Conservation (phyloP, 2,329 filamentous ascomycete species). For the Talaromyces sp. region DNA sequence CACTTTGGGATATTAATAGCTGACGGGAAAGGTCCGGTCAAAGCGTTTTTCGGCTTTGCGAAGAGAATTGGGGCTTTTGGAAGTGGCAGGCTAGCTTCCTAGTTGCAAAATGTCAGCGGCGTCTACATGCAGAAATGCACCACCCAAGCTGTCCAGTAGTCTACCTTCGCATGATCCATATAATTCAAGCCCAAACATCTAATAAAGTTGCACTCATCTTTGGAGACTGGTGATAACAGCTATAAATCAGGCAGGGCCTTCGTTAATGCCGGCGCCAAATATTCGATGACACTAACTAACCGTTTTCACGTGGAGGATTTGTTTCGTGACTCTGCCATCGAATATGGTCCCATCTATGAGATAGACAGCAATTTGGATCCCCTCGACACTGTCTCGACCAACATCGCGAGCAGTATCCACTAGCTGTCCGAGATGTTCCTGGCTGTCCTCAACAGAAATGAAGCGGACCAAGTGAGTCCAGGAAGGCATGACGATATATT, state of each 20-base stretch:
- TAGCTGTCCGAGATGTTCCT: constrained; percentile 24
- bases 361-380: constrained; percentile 17
- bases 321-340: constrained; percentile 19
- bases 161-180: constrained; percentile 22
- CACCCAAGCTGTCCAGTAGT: background rate
- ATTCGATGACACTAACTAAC: constrained; percentile 1
- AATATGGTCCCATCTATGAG: constrained; percentile 24
- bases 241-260: constrained; percentile 2
- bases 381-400: constrained; percentile 18
- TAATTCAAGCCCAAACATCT: constrained; percentile 28
- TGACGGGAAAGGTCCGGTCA: constrained; percentile 21
- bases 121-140: background rate
- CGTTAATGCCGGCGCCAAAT: background rate
- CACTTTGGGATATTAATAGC: constrained; percentile 23
- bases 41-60: constrained; percentile 23
- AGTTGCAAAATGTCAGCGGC: background rate
- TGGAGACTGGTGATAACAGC: constrained; percentile 23
- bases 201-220: constrained; percentile 23
- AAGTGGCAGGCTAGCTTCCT: constrained; percentile 21
- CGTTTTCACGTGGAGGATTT: constrained; percentile 19
- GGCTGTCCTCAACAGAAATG: constrained; percentile 23
- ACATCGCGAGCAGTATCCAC: constrained; percentile 22
- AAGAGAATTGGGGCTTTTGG: constrained; percentile 25
- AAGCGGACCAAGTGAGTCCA: constrained; percentile 29
- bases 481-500: constrained; percentile 1